Base-by-base conservation (phyloP, 1,284 basidiomycete genomes). In the Pseudozyma sp. region DNA sequence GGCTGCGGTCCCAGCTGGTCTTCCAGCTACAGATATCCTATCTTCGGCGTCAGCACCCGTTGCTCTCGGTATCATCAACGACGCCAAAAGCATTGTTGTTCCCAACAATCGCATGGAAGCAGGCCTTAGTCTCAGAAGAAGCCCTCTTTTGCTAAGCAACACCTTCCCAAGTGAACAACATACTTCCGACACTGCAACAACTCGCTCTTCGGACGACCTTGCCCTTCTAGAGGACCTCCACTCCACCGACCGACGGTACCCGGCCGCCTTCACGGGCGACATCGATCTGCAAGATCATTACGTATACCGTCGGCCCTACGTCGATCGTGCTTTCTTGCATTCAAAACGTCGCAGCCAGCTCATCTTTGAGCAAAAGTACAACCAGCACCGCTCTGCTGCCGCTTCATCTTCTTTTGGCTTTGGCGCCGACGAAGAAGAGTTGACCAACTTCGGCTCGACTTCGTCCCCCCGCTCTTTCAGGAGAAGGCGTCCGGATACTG, bases 61-160 rank as follows among this genome's bases (percentile, higher is more conserved):
- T 48, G 40, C 35, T 25, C 49, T 59, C 10, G 44, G 57, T 18
- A 42, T 36, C 5, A 25, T 59, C 9, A 35, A 39, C 42, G 51
- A 48, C 51, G 49, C 58, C n/a, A 31, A 36, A n/a, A 51, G 51
- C 40, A 72, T 67, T 34, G 35, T 72, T 19, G 51, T 73, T 25
- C 70, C 59, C 52, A 77, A 73, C 70, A 60, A 72, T 19, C 48
- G 63, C 57, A 77, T 70, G 74, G 66, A 72, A 70, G 74, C 71
- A 18, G 74, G 70, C 38, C 53, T 77, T 12, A 66, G 70, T 53
- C 47, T 72, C 4, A 45, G 65, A 18, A 62, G 59, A 58, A 73
- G 65, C 45, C 70, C 70, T 4, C 25, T 68, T 18, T 14, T 52
- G 6, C 70, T 44, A 12, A 48, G 38, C 36, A 35, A 54, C 21